Evolutionary conservation across 768 basidiomycete genomes (phyloP).

Genomic region (Pulveroboletus sp.): DNA sequence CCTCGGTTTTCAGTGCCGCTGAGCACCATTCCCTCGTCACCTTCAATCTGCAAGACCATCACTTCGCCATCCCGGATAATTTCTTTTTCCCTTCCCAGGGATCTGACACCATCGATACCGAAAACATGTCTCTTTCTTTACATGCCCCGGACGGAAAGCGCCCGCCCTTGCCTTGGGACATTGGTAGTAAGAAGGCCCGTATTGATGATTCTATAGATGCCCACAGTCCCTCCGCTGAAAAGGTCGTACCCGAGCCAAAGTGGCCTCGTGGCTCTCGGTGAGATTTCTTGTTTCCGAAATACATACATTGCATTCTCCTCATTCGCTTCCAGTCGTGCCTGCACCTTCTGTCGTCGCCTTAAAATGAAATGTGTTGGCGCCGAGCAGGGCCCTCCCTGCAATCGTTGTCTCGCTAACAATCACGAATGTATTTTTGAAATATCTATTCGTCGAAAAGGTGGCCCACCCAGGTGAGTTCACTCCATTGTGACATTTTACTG

Average conservation of each 20-base stretch:
- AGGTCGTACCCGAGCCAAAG: constrained; percentile 73
- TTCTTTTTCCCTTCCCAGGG: constrained; percentile 79
- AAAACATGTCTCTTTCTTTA: constrained; percentile 50
- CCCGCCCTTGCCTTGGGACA: constrained; percentile 48
- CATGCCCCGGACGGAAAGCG: constrained; percentile 66
- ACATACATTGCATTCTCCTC: constrained; percentile 8
- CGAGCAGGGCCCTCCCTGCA: constrained; percentile 89
- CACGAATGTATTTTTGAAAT: constrained; percentile 98
- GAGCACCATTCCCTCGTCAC: too few relatives aligned
- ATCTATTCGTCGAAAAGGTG: constrained; percentile 90
- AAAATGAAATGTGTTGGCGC: constrained; percentile 95
- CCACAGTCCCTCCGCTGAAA: constrained; percentile 53
- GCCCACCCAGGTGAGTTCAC: constrained; percentile 65
- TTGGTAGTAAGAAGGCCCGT: constrained; percentile 54
- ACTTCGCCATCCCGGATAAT: constrained; percentile 53
- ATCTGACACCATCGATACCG: constrained; percentile 73
- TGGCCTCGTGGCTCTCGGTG: constrained; percentile 84
- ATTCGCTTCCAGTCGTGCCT: constrained; percentile 55
- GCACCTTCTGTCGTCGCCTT: constrained; percentile 85
- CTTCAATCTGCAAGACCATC: too few relatives aligned
- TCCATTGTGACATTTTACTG: constrained; percentile 25
- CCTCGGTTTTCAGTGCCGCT: too few relatives aligned
- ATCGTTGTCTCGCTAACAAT: constrained; percentile 72
- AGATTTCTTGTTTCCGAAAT: constrained; percentile 15
- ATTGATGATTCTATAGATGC: constrained; percentile 53